Base-by-base conservation (phyloP, 208 protist species). In the Novymonas esmeraldas region DNA sequence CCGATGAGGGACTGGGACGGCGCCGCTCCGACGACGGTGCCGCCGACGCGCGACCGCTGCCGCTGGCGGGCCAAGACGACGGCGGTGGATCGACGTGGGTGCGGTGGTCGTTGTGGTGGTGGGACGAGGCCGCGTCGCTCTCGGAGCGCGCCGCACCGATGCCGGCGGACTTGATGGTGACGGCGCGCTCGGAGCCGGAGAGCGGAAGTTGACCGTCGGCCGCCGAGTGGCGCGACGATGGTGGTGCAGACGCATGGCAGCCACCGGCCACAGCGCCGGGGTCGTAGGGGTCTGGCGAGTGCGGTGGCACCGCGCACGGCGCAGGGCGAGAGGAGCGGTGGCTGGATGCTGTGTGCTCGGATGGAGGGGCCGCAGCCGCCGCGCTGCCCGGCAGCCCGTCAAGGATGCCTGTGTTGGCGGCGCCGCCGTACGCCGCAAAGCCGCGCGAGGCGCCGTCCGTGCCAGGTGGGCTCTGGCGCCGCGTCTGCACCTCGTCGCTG, bases 401-500 rank as follows among this genome's bases (percentile, higher is more conserved):
- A 44, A 41, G 16, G 18, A 11, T 58, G 20, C n/a, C 52, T 7
- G 24, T 24, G 20, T 34, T 34, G 16, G 55, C 36, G 5, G 36
- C 9, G 13, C 6, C 9, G 9, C 20, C 38, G 16, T 61, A 24
- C n/a, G 22, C 55, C 14, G 33, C 44, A 7, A 34, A 61, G 38
- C 59, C 51, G 24, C 22, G 10, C 9, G 42, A 60, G 34, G 67
- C 42, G 67, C 24, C 31, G 10, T 61, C 26, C 20, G 34, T 59
- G 16, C 24, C 33, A 22, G 33, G 13, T 13, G 14, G 42, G 36
- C 13, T 29, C 26, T 16, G 22, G 20, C 24, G 55, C 34, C n/a
- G 39, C 6, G 42, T 57, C n/a, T 49, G 59, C 70, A 57, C 70
- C 49, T 63, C 76, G 22, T 73, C 70, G 28, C 69, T 83, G 46